Evolutionary conservation across 1,284 basidiomycete species (phyloP).

Genomic region (Ceratobasidium theobromae): DNA sequence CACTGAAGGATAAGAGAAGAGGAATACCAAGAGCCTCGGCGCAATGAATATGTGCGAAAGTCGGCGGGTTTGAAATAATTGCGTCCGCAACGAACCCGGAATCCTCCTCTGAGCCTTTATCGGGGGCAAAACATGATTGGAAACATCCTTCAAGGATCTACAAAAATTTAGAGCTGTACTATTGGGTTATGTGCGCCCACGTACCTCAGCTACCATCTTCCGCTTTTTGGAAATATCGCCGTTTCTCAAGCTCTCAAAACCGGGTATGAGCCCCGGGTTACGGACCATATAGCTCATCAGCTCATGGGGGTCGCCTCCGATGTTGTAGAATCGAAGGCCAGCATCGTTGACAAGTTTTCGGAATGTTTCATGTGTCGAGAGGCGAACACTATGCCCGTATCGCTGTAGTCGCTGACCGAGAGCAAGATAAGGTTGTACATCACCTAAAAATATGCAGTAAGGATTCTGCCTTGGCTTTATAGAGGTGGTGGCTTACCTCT

Average conservation of each 20-base stretch:
- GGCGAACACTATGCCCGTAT: slow-evolving; percentile 62
- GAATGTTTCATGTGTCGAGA: slow-evolving; percentile 67
- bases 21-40: slow-evolving; percentile 65
- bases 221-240: slow-evolving; percentile 53
- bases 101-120: slow-evolving; percentile 47
- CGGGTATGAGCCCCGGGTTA: slow-evolving; percentile 56
- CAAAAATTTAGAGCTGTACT: neutral
- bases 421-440: slow-evolving; percentile 70
- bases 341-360: slow-evolving; percentile 54
- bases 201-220: slow-evolving; percentile 49
- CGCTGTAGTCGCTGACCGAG: slow-evolving; percentile 57
- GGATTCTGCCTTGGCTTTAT: neutral
- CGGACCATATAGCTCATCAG: slow-evolving; percentile 63
- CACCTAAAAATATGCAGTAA: slow-evolving; percentile 47
- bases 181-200: neutral
- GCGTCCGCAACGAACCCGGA: slow-evolving; percentile 58
- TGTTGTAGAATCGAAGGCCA: slow-evolving; percentile 57
- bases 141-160: slow-evolving; percentile 63
- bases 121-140: slow-evolving; percentile 53
- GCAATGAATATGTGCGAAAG: slow-evolving; percentile 63
- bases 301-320: slow-evolving; percentile 60
- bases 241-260: slow-evolving; percentile 50
- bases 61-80: slow-evolving; percentile 64
- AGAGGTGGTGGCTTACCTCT: slow-evolving; percentile 4
- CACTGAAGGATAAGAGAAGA: slow-evolving; percentile 58